Percentiles rank a stretch among this genome's conserved stretches.
These are phyloP conservation scores for Sporisorium iseilematis-ciliati DNA, from an alignment of 1,284 basidiomycete species.

Conservation along the genomic window DNA sequence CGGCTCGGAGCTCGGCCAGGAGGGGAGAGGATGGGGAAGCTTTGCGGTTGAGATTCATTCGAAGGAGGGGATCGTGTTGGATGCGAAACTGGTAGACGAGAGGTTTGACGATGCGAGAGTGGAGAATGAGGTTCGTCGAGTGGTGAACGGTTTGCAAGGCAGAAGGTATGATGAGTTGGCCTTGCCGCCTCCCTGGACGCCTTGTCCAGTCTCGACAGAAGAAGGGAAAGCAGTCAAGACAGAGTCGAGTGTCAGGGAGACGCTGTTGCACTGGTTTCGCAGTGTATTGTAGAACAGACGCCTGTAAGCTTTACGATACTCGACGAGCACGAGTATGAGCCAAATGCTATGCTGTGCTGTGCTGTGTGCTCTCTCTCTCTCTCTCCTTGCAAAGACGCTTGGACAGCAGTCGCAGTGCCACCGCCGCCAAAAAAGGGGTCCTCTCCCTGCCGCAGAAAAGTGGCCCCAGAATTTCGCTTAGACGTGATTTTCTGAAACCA, in stretches of 20 bases:
- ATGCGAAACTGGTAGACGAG: conserved; percentile 39
- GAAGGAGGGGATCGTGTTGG: conserved; percentile 48
- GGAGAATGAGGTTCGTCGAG: conserved; percentile 18
- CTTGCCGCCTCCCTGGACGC: conserved; percentile 43
- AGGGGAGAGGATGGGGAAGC: conserved; percentile 12
- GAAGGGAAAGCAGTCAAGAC: neutral
- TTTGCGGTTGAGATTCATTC: conserved; percentile 47
- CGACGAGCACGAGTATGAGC: no score
- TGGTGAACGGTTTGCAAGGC: conserved; percentile 29
- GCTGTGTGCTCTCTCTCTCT: no score
- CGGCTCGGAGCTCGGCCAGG: conserved; percentile 15
- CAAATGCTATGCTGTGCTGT: no score
- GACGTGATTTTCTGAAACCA: no score
- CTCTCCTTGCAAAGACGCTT: no score
- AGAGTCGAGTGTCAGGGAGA: neutral
- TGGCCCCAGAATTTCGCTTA: no score
- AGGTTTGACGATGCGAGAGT: conserved; percentile 11
- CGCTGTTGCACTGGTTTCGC: conserved; percentile 29
- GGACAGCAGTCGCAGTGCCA: no score
- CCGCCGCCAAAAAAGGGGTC: no score
- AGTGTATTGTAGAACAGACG: conserved; percentile 29
- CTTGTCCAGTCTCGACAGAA: conserved; percentile 5
- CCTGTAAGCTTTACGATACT: no score
- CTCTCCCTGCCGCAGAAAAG: no score
- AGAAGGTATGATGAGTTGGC: conserved; percentile 53